Conservation (phyloP, 208 protist species). For the Leptomonas seymouri region DNA sequence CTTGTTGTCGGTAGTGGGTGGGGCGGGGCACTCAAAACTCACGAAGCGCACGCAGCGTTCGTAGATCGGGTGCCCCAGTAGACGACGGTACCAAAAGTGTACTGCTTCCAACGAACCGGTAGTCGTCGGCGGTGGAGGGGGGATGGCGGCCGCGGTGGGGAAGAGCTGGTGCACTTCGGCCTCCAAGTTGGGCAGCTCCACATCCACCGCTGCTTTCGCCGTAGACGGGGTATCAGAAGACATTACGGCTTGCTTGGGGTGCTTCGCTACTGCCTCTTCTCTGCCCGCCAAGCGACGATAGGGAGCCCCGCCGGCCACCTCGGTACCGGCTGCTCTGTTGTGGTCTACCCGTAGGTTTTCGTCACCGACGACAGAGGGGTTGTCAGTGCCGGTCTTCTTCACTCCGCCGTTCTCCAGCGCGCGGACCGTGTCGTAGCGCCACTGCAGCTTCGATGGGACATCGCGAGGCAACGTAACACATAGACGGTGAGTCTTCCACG, state of each 20-base stretch:
- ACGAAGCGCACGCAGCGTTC: slow-evolving; percentile 12
- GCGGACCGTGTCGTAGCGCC: slow-evolving; percentile 6
- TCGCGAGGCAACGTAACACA: slow-evolving; percentile 6
- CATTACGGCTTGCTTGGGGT: no score
- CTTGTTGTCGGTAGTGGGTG: neutral
- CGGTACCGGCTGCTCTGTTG: no score
- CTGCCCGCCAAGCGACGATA: slow-evolving; percentile 15
- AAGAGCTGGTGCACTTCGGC: slow-evolving; percentile 22
- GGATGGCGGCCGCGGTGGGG: slow-evolving; percentile 1
- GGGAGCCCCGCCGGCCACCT: slow-evolving; percentile 1
- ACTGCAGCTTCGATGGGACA: slow-evolving; percentile 16
- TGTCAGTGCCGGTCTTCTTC: no score
- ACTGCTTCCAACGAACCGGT: neutral
- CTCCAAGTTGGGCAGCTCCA: slow-evolving; percentile 29
- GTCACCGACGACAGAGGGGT: no score
- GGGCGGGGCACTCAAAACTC: neutral
- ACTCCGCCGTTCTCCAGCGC: slow-evolving; percentile 6
- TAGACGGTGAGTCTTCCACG: slow-evolving; percentile 10
- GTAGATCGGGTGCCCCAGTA: slow-evolving; percentile 6
- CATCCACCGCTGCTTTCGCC: neutral
- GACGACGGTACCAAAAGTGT: slow-evolving; percentile 23
- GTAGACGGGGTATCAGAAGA: no score
- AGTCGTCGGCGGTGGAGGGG: slow-evolving; percentile 6
- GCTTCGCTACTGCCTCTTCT: no score
- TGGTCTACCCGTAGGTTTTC: no score